Percentiles rank a stretch among this genome's conserved stretches.
Conservation (phyloP, 2,329 filamentous ascomycete genomes). For the Beauveria rudraprayagi region DNA sequence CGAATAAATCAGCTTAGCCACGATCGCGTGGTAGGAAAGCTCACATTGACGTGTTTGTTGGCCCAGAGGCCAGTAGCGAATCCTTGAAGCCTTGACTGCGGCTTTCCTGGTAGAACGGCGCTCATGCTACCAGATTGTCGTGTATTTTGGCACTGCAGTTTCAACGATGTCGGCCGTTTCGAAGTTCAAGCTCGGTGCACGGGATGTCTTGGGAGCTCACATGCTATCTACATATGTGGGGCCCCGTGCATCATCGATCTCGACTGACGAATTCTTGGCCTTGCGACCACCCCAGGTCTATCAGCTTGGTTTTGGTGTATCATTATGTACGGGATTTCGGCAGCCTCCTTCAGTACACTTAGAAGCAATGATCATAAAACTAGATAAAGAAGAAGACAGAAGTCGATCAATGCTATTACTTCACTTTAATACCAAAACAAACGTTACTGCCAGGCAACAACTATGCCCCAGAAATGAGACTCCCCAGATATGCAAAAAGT, state of each 20-base stretch:
- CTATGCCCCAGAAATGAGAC: no score
- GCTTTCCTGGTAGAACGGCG: constrained; percentile 71
- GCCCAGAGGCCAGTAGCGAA: constrained; percentile 68
- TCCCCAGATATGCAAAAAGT: no score
- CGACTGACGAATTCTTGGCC: background rate
- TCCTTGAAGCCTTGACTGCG: constrained; percentile 69
- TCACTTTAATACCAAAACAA: no score
- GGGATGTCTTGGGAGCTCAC: constrained; percentile 6
- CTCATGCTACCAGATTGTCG: constrained; percentile 51
- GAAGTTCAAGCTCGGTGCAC: background rate
- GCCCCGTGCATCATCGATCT: background rate
- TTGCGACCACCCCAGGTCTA: background rate
- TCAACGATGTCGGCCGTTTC: background rate
- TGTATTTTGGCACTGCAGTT: background rate
- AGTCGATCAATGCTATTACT: background rate
- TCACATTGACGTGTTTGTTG: constrained; percentile 62
- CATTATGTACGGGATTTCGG: no score
- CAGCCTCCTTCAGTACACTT: no score
- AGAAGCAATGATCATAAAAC: no score
- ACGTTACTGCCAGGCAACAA: no score
- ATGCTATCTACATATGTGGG: constrained; percentile 3
- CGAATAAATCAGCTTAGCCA: constrained; percentile 3
- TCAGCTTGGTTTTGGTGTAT: background rate
- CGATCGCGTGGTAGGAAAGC: constrained; percentile 20
- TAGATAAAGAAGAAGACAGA: background rate